Evolutionary conservation across 805 yeast species (phyloP), one percentile per base, ranked within the genome.

Genomic region (Dipodascopsis uninucleata): DNA sequence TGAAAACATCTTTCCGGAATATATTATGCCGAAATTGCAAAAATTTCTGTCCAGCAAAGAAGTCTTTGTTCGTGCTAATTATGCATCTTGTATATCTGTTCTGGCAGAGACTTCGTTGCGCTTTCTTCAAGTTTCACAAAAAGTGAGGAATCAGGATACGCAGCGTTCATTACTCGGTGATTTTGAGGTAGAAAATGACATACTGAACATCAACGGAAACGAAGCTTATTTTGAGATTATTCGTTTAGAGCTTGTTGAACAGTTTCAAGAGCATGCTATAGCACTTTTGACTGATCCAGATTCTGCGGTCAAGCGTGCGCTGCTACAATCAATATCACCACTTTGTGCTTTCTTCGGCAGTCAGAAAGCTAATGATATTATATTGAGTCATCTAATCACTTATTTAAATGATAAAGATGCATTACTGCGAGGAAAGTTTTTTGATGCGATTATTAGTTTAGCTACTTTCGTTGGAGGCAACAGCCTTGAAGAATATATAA

Each of bases 331-430:
- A 49, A 81, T 89, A n/a, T 68, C 83, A 5, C 85, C 88, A 0
- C 63, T 93, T 3, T 86, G 96, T 56, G 71, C 80, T 7, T 84
- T 83, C 47, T 81, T 93, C 60, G 96, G 96, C 0, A 79, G 82
- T 43, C 95, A 86, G 43, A 85, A 80, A 55, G 83, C 96, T 0
- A 89, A 85, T 59, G 97, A 93, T 61, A 71, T 93, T 31, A 79
- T 93, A 18, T 66, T 93, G 36, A 88, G 96, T 35, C 97, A 93
- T 67, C 68, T 89, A 44, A 89, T 93, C 34, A 89, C 97, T 0
- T 93, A 88, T 59, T 66, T 93, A 52, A 93, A 93, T 62, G 96
- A 89, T 59, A 73, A 78, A 43, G 79, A 80, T 58, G 68, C 82
- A 0, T 74, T 78, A 17, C 68, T 93, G 18, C 71, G 94, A 47